Percentiles rank a stretch among this genome's conserved stretches.
phyloP scores from a whole-genome alignment of 78 protist genomes.

The Polysphondylium violaceum region DNA sequence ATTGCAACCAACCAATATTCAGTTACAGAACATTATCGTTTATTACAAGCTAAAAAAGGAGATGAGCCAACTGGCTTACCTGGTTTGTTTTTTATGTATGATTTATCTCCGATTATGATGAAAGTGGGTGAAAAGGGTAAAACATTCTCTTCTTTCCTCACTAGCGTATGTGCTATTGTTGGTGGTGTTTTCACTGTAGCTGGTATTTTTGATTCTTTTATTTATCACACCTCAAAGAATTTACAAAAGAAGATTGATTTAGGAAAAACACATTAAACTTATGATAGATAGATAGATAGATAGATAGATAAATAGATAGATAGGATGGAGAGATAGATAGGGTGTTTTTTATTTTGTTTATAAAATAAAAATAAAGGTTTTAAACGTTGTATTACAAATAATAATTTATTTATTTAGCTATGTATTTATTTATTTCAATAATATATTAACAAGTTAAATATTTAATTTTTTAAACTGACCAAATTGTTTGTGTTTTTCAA shows the following conservation, averaged over 20 bases:
- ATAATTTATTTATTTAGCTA: too few species aligned
- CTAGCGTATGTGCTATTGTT: conserved; percentile 95
- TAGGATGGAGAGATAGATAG: too few species aligned
- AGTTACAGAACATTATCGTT: conserved; percentile 89
- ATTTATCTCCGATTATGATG: conserved; percentile 94
- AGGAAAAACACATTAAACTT: conserved; percentile 82
- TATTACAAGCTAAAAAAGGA: conserved; percentile 50
- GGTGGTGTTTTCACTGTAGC: conserved; percentile 97
- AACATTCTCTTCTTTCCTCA: conserved; percentile 92
- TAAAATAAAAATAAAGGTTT: too few species aligned
- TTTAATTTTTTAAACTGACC: too few species aligned
- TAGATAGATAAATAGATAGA: too few species aligned
- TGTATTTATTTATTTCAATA: too few species aligned
- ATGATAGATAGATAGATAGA: too few species aligned
- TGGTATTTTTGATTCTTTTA: conserved; percentile 88
- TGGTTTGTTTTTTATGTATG: conserved; percentile 96
- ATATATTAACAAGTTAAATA: too few species aligned
- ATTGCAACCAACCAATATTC: conserved; percentile 93
- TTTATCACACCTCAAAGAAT: conserved; percentile 73
- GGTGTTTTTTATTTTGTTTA: too few species aligned
- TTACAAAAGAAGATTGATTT: conserved; percentile 84
- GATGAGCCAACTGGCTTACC: conserved; percentile 83
- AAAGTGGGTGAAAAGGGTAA: conserved; percentile 75
- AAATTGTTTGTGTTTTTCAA: too few species aligned
- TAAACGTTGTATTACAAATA: too few species aligned